Evolutionary conservation across 495 filamentous ascomycete genomes (phyloP).

Genomic region (Paragyromitra xinjiangensis): DNA sequence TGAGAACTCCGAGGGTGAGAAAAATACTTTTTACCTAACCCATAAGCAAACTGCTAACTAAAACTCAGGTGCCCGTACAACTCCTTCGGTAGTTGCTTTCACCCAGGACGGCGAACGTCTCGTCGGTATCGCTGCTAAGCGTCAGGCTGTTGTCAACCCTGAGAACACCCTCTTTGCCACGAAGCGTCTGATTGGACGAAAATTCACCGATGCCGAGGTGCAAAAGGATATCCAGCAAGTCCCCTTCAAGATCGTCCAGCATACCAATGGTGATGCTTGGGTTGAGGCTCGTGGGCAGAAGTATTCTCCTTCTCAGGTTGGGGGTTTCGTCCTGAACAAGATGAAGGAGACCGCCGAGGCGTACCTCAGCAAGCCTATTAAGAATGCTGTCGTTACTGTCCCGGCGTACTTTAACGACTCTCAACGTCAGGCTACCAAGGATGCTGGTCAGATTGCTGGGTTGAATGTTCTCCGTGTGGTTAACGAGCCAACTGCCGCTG

Average conservation of each 20-base stretch:
- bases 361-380: conserved; percentile 85
- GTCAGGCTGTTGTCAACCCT: conserved; percentile 98
- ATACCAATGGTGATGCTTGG: conserved; percentile 98
- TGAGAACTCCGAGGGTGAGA: conserved; percentile 91
- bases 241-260: conserved; percentile 98
- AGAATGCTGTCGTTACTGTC: conserved; percentile 96
- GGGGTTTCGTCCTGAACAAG: conserved; percentile 95
- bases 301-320: conserved; percentile 98
- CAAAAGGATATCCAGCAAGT: conserved; percentile 99
- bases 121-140: conserved; percentile 98
- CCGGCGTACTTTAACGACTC: conserved; percentile 99
- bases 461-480: conserved; percentile 96
- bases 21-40: conserved; percentile 13
- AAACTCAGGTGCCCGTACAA: conserved; percentile 83
- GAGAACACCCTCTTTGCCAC: conserved; percentile 99
- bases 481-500: conserved; percentile 95
- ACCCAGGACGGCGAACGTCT: conserved; percentile 96
- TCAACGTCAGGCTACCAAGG: conserved; percentile 97
- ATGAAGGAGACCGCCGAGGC: conserved; percentile 98
- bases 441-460: conserved; percentile 94
- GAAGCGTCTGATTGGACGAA: conserved; percentile 98
- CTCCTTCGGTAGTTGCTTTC: conserved; percentile 96
- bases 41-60: conserved; percentile 21
- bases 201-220: conserved; percentile 94
- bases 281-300: conserved; percentile 94